Evolutionary conservation across 176 grass and related monocot genomes (phyloP), one percentile per base, ranked within the genome.

Genomic region (Musa schizocarpa): DNA sequence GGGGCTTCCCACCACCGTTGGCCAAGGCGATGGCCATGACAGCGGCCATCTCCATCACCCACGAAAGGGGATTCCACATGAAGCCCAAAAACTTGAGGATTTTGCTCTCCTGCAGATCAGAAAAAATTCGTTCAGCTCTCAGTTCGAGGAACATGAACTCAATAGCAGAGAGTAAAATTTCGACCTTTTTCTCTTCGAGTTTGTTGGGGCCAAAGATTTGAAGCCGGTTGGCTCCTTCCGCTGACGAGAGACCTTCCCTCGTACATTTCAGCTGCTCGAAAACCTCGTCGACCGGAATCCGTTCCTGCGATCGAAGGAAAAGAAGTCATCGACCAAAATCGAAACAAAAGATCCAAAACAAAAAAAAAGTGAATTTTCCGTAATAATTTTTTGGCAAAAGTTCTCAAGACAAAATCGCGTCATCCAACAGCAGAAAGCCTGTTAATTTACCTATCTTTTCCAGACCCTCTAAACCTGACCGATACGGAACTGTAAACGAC

Each of bases 1-100:
- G 8, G 3, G 12, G 0, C 77, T 88, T 81, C 8, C 0, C 54
- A 24, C 83, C 86, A 7, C 81, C 72, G 26, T 92, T 83, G 53
- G 89, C 89, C 54, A 92, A 86, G 24, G 85, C 89, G 17, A 88
- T 92, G 13, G 89, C 89, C 86, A 92, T 92, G 43, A 92, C 74
- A 9, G 89, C 89, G 3, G 89, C 86, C 0, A 76, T 76, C 50
- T 92, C 89, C 89, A 92, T 92, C 24, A 92, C 89, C 89, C 89
- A 92, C 1, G 89, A 92, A 25, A 92, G 83, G 1, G 86, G 86
- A 53, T 92, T 92, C 89, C 89, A 92, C 89, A 88, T 92, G 53
- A 92, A 92, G 2, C 81, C 83, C 16, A 92, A 84, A 80, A 88
- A 92, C 69, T 92, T 92, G 78, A 92, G 89, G 19, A 92, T 12